Evolutionary conservation across 1,284 basidiomycete species (phyloP), one percentile per base, ranked within the genome.

Genomic region (Boletellus sp.): DNA sequence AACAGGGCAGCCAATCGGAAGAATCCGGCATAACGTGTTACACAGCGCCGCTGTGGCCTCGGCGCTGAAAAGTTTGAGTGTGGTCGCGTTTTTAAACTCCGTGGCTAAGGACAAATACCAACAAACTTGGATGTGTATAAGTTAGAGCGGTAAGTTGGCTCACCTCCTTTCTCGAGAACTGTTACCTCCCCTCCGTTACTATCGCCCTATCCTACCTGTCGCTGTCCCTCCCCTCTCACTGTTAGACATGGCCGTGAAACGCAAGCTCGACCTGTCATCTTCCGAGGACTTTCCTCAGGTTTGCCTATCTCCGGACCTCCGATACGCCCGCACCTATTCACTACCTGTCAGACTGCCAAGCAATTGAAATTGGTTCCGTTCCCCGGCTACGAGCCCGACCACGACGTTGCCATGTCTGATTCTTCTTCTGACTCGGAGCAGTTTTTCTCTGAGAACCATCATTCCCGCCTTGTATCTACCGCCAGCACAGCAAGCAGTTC

Each of bases 331-430:
- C 48, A 50, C 60, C 51, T 57, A 52, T 49, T 57, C 5, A 58
- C 54, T 13, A 39, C 46, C 6, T 23, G 37, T 35, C 59, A 82
- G 78, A 72, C 74, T 54, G 67, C 72, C 34, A 88, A 89, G 65
- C 83, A 87, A 63, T 53, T 84, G 34, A 87, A 84, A 69, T 73
- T 84, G 50, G 69, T 87, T 49, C 81, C 83, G 36, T 87, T 87
- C 65, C 84, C 86, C 41, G 74, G 78, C 55, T 74, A 71, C 53
- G 73, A 78, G 52, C 63, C 68, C 50, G 80, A 85, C 64, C 66
- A 71, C 57, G 86, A 89, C 59, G 73, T 81, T 50, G 70, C 74
- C 56, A 88, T 90, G 87, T 78, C 75, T 55, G 77, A 79, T 54
- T 69, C 64, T 38, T 70, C 70, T 44, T 76, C 71, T 60, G 80